Base-by-base conservation (phyloP, 192 early-diverging fungal genomes). In the Glomus cerebriforme region DNA sequence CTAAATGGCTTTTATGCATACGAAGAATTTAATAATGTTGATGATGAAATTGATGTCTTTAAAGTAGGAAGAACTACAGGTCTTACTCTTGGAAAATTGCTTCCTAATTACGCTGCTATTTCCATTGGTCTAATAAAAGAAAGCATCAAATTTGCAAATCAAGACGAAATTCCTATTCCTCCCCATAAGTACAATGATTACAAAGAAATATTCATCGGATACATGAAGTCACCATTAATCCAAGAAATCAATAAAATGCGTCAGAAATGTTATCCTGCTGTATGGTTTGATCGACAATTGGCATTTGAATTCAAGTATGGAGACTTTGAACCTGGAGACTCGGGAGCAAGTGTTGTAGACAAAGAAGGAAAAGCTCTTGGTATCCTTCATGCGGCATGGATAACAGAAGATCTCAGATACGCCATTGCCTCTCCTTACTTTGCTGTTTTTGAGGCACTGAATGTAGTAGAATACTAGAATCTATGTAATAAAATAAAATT, bases 211-310 rank as follows among this genome's bases (percentile, higher is more conserved):
- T 39, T 69, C 32, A 69, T 69, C 19, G 67, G 67, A 69, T 69
- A 69, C 67, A 69, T 69, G 67, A 69, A 69, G 37, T 7, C 67
- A 37, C 17, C 67, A 13, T 69, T 69, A 34, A 32, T 69, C 13
- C 32, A 69, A 69, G 24, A 22, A n/a, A 47, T 47, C 13, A 17
- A 47, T 47, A 17, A 47, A 47, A 47, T 3, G 45, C 0, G 29
- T 69, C 67, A 69, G 67, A 34, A 69, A 39, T 69, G 67, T 37
- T 69, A 69, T 34, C 67, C 67, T 69, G 1, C 67, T 9, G 65
- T 67, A 17, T 69, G 67, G 67, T 69, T 69, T 69, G 67, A 69
- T 39, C 67, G 35, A 34, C 67, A 69, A 69, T 69, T 69, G 19
- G 19, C 10, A 32, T 69, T 39, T 69, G 2, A 34, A 12, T 69